These are phyloP conservation scores for Fusarium haematococcum DNA, from an alignment of 2,329 filamentous ascomycete genomes.

Conservation along the genomic window DNA sequence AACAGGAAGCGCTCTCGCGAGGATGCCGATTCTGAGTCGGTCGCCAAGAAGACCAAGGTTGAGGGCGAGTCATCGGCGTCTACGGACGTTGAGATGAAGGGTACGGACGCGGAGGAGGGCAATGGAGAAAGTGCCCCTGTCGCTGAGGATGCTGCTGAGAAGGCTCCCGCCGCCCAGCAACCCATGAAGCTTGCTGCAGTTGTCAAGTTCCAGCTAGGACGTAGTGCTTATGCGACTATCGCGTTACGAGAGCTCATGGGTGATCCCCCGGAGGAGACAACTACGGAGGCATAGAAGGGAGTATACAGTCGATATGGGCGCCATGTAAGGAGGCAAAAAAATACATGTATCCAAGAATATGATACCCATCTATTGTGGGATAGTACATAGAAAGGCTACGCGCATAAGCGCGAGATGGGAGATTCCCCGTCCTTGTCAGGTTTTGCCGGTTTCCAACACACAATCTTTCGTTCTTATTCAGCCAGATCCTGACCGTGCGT, in stretches of 20 bases:
- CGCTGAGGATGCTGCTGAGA: conserved; percentile 17
- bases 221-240: conserved; percentile 88
- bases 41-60: conserved; percentile 44
- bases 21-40: conserved; percentile 25
- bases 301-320: background rate
- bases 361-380: conserved; percentile 41
- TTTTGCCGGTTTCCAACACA: conserved; percentile 24
- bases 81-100: conserved; percentile 28
- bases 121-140: conserved; percentile 14
- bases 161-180: conserved; percentile 16
- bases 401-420: conserved; percentile 26
- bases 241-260: conserved; percentile 81
- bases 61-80: conserved; percentile 23
- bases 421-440: conserved; percentile 11
- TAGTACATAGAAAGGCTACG: conserved; percentile 37
- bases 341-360: conserved; percentile 30
- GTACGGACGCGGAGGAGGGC: conserved; percentile 12
- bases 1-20: conserved; percentile 37
- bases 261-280: conserved; percentile 47
- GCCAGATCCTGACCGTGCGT: conserved; percentile 5
- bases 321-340: background rate
- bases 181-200: conserved; percentile 70
- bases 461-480: conserved; percentile 27
- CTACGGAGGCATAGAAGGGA: background rate
- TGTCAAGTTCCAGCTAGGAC: conserved; percentile 80